Evolutionary conservation across 768 basidiomycete genomes (phyloP).

Genomic region (Dentipellis sp.): DNA sequence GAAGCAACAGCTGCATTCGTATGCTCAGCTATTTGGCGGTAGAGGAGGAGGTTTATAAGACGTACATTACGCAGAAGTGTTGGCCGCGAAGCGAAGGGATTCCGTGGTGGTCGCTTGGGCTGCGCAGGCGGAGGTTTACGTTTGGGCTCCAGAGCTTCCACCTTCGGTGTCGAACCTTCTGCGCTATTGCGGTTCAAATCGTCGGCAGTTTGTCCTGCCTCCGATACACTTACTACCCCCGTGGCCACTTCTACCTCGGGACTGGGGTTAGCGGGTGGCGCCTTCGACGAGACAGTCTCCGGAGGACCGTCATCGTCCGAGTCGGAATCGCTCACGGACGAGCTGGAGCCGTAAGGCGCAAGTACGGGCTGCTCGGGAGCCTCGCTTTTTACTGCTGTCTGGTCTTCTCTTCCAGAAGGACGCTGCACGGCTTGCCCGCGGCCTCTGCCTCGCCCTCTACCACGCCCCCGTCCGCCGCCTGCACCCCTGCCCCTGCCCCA

Average conservation of each 20-base stretch:
- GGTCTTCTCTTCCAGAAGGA: too few species aligned
- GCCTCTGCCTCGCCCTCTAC: not conserved
- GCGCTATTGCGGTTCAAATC: too few species aligned
- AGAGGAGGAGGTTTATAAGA: constrained; percentile 7
- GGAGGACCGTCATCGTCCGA: constrained; percentile 35
- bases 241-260: not conserved
- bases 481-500: constrained; percentile 7
- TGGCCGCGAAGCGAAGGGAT: constrained; percentile 60
- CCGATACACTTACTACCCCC: not conserved
- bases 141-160: constrained; percentile 2
- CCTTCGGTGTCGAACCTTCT: not conserved
- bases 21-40: not conserved
- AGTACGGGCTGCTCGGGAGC: not conserved
- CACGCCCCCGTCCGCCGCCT: constrained; percentile 3
- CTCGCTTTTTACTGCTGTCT: not conserved
- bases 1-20: constrained; percentile 54
- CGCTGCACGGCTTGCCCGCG: not conserved
- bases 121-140: constrained; percentile 24
- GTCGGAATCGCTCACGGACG: not conserved
- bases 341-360: too few species aligned
- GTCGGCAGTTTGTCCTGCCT: not conserved
- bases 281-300: constrained; percentile 51
- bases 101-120: constrained; percentile 43
- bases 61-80: constrained; percentile 75
- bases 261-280: constrained; percentile 8